A percentile compares a stretch with the other conserved stretches of the same genome.
Evolutionary conservation across 2,329 filamentous ascomycete genomes (phyloP).

Genomic region (Seiridium unicorne): DNA sequence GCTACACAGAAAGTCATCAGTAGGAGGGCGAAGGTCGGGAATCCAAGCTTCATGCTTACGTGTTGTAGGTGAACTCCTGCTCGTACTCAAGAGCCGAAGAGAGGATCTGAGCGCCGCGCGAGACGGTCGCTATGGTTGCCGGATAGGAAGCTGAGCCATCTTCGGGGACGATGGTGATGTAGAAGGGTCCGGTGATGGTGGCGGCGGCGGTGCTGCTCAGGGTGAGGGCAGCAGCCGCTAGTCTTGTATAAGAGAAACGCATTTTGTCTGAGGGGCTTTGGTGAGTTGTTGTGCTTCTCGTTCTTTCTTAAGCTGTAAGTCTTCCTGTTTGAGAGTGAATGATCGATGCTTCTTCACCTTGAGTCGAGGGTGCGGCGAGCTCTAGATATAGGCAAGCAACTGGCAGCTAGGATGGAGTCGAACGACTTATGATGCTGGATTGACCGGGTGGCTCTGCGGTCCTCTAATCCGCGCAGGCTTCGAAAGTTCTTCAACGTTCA

Average conservation of each 20-base stretch:
- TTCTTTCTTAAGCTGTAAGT: neutral
- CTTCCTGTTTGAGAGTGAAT: neutral
- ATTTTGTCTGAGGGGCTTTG: neutral
- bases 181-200: conserved; percentile 2
- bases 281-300: neutral
- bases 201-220: neutral
- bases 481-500: neutral
- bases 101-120: conserved; percentile 2
- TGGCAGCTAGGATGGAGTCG: neutral
- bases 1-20: neutral
- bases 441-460: neutral
- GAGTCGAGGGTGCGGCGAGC: neutral
- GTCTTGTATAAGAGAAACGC: neutral
- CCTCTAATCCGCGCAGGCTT: neutral
- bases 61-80: conserved; percentile 5
- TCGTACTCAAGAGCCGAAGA: conserved; percentile 2
- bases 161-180: conserved; percentile 2
- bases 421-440: neutral
- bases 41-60: neutral
- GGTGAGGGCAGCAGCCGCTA: neutral
- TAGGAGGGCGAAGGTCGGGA: too few species aligned
- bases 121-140: conserved; percentile 1
- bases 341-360: neutral
- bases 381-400: neutral
- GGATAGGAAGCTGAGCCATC: conserved; percentile 1